Evolutionary conservation across 208 protist genomes (phyloP).

Genomic region (Trypanosomatidae sp.): DNA sequence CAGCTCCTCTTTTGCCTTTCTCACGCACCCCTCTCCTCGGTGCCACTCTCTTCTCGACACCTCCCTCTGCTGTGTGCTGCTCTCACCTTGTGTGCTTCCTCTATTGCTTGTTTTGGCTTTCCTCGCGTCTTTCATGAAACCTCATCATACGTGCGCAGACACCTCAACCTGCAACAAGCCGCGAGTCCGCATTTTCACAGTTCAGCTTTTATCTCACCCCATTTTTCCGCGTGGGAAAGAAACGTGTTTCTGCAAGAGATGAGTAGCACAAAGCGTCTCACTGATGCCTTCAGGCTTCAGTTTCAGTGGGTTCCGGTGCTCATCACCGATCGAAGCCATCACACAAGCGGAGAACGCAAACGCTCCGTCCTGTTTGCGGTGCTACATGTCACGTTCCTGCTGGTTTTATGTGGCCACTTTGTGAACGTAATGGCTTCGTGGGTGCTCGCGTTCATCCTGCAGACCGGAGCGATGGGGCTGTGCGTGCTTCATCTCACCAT

Average conservation of each 20-base stretch:
- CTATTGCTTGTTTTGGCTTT: neutral
- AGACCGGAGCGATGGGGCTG: slow-evolving; percentile 40
- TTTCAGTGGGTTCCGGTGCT: slow-evolving; percentile 70
- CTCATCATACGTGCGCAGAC: neutral
- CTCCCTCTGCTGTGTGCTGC: neutral
- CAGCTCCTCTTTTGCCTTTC: neutral
- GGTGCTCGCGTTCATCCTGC: slow-evolving; percentile 56
- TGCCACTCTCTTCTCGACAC: neutral
- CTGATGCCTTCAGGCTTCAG: slow-evolving; percentile 57
- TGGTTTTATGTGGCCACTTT: slow-evolving; percentile 46
- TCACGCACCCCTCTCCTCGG: neutral
- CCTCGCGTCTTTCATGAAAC: no score
- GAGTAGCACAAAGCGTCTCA: slow-evolving; percentile 15
- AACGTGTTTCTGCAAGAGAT: neutral
- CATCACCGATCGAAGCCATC: slow-evolving; percentile 36
- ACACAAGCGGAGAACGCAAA: slow-evolving; percentile 33
- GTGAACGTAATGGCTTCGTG: slow-evolving; percentile 33
- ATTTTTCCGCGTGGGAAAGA: neutral
- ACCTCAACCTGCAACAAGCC: neutral
- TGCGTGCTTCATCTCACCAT: slow-evolving; percentile 39
- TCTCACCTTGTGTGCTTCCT: neutral
- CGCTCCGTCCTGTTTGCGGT: slow-evolving; percentile 47
- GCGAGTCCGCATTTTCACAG: neutral
- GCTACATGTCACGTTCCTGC: slow-evolving; percentile 54
- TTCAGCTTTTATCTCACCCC: neutral